Conservation (phyloP, 2,329 filamentous ascomycete species). For the Ilyonectria sp. region DNA sequence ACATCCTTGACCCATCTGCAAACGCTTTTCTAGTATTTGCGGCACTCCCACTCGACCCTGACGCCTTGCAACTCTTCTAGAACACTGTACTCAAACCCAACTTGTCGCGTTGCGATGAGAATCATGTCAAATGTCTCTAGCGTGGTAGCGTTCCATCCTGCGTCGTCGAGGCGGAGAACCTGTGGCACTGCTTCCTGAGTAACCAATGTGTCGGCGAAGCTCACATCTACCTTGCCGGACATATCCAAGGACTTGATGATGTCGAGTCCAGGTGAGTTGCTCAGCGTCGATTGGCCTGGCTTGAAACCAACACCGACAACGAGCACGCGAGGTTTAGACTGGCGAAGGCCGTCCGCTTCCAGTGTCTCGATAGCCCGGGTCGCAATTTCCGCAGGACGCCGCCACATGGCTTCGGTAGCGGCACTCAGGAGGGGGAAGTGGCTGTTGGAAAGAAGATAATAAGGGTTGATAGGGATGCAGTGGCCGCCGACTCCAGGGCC, state of each 20-base stretch:
- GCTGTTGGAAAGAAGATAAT: constrained; percentile 64
- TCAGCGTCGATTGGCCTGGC: constrained; percentile 42
- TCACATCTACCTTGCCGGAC: constrained; percentile 33
- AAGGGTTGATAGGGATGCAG: constrained; percentile 69
- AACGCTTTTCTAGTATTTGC: no score
- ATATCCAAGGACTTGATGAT: constrained; percentile 34
- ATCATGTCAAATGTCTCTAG: constrained; percentile 40
- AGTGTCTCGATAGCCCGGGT: no score
- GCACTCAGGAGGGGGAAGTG: constrained; percentile 57
- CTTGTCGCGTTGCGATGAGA: constrained; percentile 35
- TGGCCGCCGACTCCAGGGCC: constrained; percentile 67
- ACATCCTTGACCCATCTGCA: no score
- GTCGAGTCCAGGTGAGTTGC: constrained; percentile 39
- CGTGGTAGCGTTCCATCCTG: constrained; percentile 35
- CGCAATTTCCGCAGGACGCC: no score
- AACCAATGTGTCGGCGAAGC: constrained; percentile 41
- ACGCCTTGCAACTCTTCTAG: no score
- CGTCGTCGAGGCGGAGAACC: constrained; percentile 32
- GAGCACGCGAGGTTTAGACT: constrained; percentile 16
- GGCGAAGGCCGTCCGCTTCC: no score
- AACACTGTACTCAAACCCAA: constrained; percentile 33
- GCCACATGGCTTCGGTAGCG: no score
- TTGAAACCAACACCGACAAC: constrained; percentile 44
- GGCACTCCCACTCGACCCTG: no score
- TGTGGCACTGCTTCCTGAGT: constrained; percentile 34